These are phyloP conservation scores for Rhodotorula diobovata DNA, from an alignment of 768 basidiomycete genomes.

Conservation along the genomic window DNA sequence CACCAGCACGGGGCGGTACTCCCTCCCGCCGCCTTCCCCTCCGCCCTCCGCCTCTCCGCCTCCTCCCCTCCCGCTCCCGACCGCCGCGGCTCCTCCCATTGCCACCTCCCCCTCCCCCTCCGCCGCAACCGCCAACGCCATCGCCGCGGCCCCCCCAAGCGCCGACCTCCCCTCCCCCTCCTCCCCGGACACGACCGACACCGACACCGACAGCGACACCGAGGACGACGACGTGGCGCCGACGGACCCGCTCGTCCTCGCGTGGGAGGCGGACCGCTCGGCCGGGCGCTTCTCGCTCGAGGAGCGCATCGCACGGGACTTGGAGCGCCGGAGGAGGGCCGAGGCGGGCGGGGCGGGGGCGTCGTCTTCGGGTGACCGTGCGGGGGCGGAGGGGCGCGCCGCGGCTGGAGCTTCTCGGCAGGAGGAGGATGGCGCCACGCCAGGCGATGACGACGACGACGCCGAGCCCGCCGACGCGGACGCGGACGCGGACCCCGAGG, in stretches of 20 bases:
- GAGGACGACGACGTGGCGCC: neutral
- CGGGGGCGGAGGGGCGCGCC: neutral
- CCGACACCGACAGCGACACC: neutral
- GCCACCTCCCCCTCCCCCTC: neutral
- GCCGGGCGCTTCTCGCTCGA: slow-evolving; percentile 21
- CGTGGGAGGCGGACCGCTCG: slow-evolving; percentile 30
- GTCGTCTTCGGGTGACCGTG: neutral
- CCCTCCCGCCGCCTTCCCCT: neutral
- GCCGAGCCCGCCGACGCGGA: neutral
- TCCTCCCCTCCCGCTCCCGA: neutral
- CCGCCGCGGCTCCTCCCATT: neutral
- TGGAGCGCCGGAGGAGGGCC: slow-evolving; percentile 15
- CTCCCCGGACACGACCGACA: neutral
- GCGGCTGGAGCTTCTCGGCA: neutral
- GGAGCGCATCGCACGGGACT: slow-evolving; percentile 29
- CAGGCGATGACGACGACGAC: neutral
- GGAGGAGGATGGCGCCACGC: neutral
- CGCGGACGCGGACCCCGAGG: neutral
- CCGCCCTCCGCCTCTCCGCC: neutral
- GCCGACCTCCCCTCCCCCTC: no score
- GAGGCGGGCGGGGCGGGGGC: neutral
- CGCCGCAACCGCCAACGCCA: neutral
- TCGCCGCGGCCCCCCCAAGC: neutral
- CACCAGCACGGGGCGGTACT: neutral
- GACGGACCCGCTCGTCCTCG: slow-evolving; percentile 34